Percentiles rank a stretch among this genome's conserved stretches.
Evolutionary conservation across 192 early-diverging fungal genomes (phyloP).

Genomic region (Podila verticillata): DNA sequence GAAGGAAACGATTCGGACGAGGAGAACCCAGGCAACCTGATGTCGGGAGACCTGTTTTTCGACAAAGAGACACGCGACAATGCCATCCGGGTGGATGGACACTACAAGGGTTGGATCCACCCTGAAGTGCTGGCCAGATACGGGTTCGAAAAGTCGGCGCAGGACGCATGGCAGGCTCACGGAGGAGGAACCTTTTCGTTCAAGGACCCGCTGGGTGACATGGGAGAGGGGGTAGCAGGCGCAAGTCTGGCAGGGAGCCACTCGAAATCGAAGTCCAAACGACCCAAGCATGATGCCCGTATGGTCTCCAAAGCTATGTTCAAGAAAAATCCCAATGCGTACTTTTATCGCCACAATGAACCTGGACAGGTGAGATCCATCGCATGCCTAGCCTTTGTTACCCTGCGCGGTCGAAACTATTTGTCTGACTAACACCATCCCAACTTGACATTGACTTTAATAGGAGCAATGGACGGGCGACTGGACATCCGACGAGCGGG

Average conservation of each 20-base stretch:
- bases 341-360: slow-evolving; percentile 81
- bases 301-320: slow-evolving; percentile 69
- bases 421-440: background rate
- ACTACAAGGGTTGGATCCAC: slow-evolving; percentile 74
- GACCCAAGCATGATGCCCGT: slow-evolving; percentile 37
- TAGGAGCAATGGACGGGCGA: slow-evolving; percentile 79
- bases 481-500: slow-evolving; percentile 73
- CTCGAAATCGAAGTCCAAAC: slow-evolving; percentile 10
- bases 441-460: slow-evolving; percentile 1
- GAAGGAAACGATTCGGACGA: slow-evolving; percentile 31
- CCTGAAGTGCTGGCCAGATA: slow-evolving; percentile 64
- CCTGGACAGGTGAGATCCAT: slow-evolving; percentile 66
- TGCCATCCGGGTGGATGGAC: slow-evolving; percentile 68
- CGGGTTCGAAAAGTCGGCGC: slow-evolving; percentile 64
- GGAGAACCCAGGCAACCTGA: slow-evolving; percentile 38
- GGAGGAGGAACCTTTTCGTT: slow-evolving; percentile 80
- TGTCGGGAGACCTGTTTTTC: slow-evolving; percentile 69
- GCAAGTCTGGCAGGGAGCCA: background rate
- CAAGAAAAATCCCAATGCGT: slow-evolving; percentile 81
- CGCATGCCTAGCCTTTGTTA: background rate
- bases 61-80: slow-evolving; percentile 49
- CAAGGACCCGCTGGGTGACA: slow-evolving; percentile 66
- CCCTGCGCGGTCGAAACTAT: background rate
- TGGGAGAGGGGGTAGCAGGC: slow-evolving; percentile 23
- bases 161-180: slow-evolving; percentile 78